phyloP scores from a whole-genome alignment of 495 filamentous ascomycete genomes.

The Achaetomiella virescens region DNA sequence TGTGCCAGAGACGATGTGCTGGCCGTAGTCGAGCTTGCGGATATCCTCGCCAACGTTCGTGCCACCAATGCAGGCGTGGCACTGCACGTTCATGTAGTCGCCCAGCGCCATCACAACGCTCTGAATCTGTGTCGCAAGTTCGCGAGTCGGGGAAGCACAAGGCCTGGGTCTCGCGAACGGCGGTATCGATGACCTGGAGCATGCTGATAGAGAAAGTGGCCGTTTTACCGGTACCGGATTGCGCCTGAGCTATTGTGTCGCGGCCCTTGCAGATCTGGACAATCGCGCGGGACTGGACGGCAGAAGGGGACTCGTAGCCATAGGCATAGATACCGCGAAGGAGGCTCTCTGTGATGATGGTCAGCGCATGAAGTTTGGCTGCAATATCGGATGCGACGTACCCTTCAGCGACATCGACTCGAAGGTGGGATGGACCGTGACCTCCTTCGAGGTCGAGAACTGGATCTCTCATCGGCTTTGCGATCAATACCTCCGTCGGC shows the following conservation, averaged over 20 bases:
- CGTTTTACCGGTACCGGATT: slow-evolving; percentile 99
- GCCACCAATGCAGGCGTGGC: slow-evolving; percentile 98
- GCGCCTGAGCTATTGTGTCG: slow-evolving; percentile 98
- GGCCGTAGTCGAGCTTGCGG: slow-evolving; percentile 89
- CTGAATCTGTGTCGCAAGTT: slow-evolving; percentile 97
- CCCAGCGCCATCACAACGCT: slow-evolving; percentile 97
- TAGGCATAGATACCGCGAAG: slow-evolving; percentile 98
- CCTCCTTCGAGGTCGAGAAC: slow-evolving; percentile 96
- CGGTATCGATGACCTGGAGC: slow-evolving; percentile 93
- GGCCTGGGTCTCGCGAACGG: slow-evolving; percentile 91
- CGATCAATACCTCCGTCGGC: slow-evolving; percentile 80
- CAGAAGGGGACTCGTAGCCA: slow-evolving; percentile 94
- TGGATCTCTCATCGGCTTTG: slow-evolving; percentile 93
- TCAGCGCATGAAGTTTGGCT: not conserved
- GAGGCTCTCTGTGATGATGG: slow-evolving; percentile 59
- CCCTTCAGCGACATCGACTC: slow-evolving; percentile 64
- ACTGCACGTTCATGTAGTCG: slow-evolving; percentile 99
- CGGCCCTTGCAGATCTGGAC: slow-evolving; percentile 98
- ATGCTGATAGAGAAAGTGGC: slow-evolving; percentile 98
- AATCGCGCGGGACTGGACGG: slow-evolving; percentile 94
- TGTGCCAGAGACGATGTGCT: slow-evolving; percentile 94
- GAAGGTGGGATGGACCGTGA: slow-evolving; percentile 66
- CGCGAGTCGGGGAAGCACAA: slow-evolving; percentile 97
- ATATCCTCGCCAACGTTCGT: slow-evolving; percentile 98
- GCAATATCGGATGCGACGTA: slow-evolving; percentile 12